phyloP scores from a whole-genome alignment of 306 rosid genomes.

The Astragalus glycyphyllos region DNA sequence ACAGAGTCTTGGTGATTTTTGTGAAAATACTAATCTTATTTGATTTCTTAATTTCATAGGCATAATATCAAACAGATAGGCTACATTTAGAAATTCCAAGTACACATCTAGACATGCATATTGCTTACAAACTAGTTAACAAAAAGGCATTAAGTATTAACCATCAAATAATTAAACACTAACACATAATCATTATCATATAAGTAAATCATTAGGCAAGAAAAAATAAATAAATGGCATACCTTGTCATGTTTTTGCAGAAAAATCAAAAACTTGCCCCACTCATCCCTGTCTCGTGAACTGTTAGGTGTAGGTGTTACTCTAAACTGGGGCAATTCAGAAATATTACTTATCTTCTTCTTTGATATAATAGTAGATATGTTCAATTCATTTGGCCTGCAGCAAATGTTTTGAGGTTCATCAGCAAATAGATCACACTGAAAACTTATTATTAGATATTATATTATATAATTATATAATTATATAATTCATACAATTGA shows the following conservation, averaged over 20 bases:
- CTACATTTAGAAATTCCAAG: neutral
- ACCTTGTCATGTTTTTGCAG: conserved; percentile 43
- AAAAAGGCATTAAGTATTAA: no score
- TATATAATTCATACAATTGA: conserved; percentile 41
- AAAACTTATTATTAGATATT: neutral
- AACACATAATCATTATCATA: neutral
- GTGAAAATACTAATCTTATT: neutral
- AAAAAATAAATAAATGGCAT: conserved; percentile 23
- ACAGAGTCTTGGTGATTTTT: conserved; percentile 13
- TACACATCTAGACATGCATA: conserved; percentile 3
- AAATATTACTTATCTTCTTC: conserved; percentile 20
- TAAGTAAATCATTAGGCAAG: neutral
- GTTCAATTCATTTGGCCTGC: conserved; percentile 51
- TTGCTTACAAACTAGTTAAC: neutral
- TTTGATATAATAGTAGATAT: neutral
- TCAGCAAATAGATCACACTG: conserved; percentile 1
- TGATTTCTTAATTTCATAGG: neutral
- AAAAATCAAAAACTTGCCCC: conserved; percentile 51
- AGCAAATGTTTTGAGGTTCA: conserved; percentile 36
- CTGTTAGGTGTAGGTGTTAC: conserved; percentile 43
- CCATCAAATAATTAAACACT: conserved; percentile 23
- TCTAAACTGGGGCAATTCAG: conserved; percentile 46
- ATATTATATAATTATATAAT: neutral
- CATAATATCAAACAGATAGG: conserved; percentile 1
- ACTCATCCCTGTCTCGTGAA: conserved; percentile 45